A percentile compares a stretch with the other conserved stretches of the same genome.
These are phyloP conservation scores for Penicillium sp. DNA, from an alignment of 2,329 filamentous ascomycete species.

Conservation along the genomic window DNA sequence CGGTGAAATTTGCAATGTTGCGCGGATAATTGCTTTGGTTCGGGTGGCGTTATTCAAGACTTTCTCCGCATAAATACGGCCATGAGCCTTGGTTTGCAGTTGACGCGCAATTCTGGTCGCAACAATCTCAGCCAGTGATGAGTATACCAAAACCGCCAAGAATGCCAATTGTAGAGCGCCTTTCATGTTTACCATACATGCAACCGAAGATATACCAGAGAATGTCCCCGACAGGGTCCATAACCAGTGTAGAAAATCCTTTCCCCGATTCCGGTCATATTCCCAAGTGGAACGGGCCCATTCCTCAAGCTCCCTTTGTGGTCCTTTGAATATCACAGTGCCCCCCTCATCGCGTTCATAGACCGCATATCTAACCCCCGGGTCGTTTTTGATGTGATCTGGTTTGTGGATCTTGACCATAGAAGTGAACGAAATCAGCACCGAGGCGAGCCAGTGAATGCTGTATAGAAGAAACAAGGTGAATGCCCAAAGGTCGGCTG, in stretches of 20 bases:
- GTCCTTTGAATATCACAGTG: constrained; percentile 34
- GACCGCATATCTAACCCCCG: constrained; percentile 26
- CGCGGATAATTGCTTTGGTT: neutral
- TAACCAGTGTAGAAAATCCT: constrained; percentile 28
- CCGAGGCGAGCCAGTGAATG: constrained; percentile 29
- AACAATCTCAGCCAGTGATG: neutral
- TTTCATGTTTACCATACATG: constrained; percentile 37
- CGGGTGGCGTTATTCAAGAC: neutral
- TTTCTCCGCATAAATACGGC: neutral
- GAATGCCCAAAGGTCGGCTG: constrained; percentile 32
- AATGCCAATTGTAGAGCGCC: constrained; percentile 31
- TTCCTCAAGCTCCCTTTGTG: constrained; percentile 26
- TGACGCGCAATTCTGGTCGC: neutral
- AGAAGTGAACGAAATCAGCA: constrained; percentile 22
- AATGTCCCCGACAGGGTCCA: constrained; percentile 29
- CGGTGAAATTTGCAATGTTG: neutral
- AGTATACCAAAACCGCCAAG: constrained; percentile 25
- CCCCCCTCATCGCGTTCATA: constrained; percentile 33
- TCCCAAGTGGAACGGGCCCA: constrained; percentile 33
- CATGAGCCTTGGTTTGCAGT: neutral
- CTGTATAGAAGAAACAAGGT: constrained; percentile 29
- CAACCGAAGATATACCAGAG: constrained; percentile 28
- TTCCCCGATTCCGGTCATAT: constrained; percentile 18
- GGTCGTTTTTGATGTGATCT: neutral
- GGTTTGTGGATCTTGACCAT: constrained; percentile 23